These are phyloP conservation scores for Henckelia pumila DNA, from an alignment of 257 asterid species.

Conservation along the genomic window DNA sequence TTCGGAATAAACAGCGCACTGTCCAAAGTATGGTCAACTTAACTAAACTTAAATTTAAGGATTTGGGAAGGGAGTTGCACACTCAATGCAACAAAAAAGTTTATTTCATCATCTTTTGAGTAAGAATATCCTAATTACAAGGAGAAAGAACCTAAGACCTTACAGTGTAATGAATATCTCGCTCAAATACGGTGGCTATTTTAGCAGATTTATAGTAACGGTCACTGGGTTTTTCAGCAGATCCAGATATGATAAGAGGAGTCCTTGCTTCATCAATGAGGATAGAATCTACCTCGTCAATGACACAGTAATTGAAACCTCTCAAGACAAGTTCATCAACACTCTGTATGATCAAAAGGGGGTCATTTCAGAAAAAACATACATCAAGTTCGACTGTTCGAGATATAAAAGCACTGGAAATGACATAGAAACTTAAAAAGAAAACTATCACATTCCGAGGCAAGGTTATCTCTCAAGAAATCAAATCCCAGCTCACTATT, in stretches of 20 bases:
- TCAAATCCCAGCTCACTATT: conserved; percentile 98
- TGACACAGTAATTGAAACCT: conserved; percentile 84
- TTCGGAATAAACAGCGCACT: conserved; percentile 19
- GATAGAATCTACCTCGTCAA: conserved; percentile 98
- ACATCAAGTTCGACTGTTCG: conserved; percentile 14
- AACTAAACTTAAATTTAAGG: no score
- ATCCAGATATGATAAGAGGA: conserved; percentile 97
- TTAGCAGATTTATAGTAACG: conserved; percentile 95
- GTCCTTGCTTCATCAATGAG: conserved; percentile 99
- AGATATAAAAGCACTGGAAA: conserved; percentile 4
- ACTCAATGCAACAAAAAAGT: conserved; percentile 15
- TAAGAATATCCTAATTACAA: conserved; percentile 10
- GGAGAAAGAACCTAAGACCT: conserved; percentile 25
- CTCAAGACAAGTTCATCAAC: conserved; percentile 93
- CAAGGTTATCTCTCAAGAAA: conserved; percentile 92
- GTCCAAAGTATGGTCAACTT: conserved; percentile 13
- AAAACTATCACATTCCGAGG: conserved; percentile 84
- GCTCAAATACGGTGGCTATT: conserved; percentile 85
- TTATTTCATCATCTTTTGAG: conserved; percentile 4
- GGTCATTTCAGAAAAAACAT: conserved; percentile 32
- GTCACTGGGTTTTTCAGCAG: conserved; percentile 96
- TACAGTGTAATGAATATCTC: conserved; percentile 90
- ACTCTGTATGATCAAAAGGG: conserved; percentile 57
- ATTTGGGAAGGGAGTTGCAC: conserved; percentile 15
- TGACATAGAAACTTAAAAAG: conserved; percentile 22